Base-by-base conservation (phyloP, 331 rosid genomes). In the Telfairia occidentalis region DNA sequence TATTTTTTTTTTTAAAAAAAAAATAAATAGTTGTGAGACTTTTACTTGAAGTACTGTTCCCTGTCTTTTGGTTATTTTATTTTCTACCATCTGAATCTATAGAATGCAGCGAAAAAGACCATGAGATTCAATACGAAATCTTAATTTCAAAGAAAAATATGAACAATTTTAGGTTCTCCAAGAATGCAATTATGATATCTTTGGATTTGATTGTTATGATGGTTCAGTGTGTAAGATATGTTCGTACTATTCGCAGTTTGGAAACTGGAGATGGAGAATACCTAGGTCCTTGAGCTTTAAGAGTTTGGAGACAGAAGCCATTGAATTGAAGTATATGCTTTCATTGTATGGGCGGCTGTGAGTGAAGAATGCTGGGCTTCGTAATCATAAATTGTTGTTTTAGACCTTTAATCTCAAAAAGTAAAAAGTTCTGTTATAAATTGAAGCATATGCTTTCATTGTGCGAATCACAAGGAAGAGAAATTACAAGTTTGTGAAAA, bases 261-360 rank as follows among this genome's bases (percentile, higher is more conserved):
- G 98, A 83, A 94, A 94, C 82, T 94, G 98, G 98, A 81, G 92
- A 79, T 94, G 98, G 98, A 88, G 96, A 81, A 63, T 91, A 38
- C 85, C 95, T 29, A 78, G 80, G 78, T 83, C 92, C 64, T 45
- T 77, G 82, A 88, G 88, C 87, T 91, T 94, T 78, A 87, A 91
- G 76, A 69, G 79, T 78, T 70, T 91, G 93, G 89, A 94, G 55
- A 50, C 73, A 48, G 96, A 94, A 82, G 89, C 96, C 28, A 77
- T 59, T 19, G 85, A 81, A 75, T 86, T 91, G 80, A 84, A 83
- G 87, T 85, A 80, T 38, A 52, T 85, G 87, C 81, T 88, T 54
- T 88, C 83, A 10, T 77, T 77, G 84, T 94, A 91, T 30, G 97
- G 98, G 67, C 91, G 98, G 71, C 83, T 88, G 78, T 89, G 82